phyloP scores from a whole-genome alignment of 495 filamentous ascomycete genomes.

The Penicillium psychrofluorescens region DNA sequence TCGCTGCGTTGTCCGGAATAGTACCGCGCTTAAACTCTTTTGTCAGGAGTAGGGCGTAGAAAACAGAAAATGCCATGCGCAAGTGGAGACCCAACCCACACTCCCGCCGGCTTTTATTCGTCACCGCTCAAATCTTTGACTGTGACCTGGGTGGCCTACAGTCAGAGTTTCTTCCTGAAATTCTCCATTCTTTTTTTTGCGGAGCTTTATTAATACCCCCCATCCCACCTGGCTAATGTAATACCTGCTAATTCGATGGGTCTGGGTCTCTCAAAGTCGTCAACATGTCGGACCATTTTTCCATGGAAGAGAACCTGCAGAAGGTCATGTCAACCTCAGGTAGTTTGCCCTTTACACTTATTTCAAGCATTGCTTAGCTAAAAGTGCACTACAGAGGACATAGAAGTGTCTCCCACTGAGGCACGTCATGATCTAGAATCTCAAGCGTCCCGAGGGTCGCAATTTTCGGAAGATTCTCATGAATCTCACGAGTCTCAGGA shows the following conservation, averaged over 20 bases:
- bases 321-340: conserved; percentile 17
- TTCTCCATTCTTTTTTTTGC: conserved; percentile 1
- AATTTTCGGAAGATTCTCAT: too few relatives aligned
- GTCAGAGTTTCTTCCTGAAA: not conserved
- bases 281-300: conserved; percentile 15
- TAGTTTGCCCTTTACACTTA: not conserved
- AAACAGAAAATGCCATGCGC: conserved; percentile 5
- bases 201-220: conserved; percentile 3
- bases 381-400: conserved; percentile 4
- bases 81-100: conserved; percentile 13
- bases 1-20: conserved; percentile 2
- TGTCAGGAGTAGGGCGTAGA: conserved; percentile 7
- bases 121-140: conserved; percentile 2
- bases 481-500: conserved; percentile 8
- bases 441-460: too few relatives aligned
- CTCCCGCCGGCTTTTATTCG: conserved; percentile 5
- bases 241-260: not conserved
- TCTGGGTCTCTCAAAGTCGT: not conserved
- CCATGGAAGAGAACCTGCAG: conserved; percentile 14
- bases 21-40: conserved; percentile 2
- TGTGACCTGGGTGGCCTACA: conserved; percentile 7
- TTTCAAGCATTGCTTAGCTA: not conserved
- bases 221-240: conserved; percentile 1
- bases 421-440: conserved; percentile 1
- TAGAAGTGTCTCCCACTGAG: conserved; percentile 8